These are phyloP conservation scores for Aspergillus bridgeri DNA, from an alignment of 495 filamentous ascomycete species.

Conservation along the genomic window DNA sequence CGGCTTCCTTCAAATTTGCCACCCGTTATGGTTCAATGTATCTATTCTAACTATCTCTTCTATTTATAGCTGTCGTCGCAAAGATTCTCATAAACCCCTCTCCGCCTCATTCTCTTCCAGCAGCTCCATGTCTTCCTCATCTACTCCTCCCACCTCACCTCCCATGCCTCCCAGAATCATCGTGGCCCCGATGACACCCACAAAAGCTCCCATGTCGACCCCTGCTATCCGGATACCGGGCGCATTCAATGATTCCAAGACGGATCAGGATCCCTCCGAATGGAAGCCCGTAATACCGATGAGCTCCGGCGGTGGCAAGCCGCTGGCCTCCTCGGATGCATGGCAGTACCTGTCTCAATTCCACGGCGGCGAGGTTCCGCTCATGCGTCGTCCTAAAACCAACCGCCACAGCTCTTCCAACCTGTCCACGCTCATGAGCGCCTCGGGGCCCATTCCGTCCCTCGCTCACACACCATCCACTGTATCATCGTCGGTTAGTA, in stretches of 20 bases:
- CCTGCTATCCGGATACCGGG: constrained; percentile 41
- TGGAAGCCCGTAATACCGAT: constrained; percentile 53
- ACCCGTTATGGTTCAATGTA: constrained; percentile 1
- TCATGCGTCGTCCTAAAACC: constrained; percentile 26
- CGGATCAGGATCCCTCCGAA: constrained; percentile 56
- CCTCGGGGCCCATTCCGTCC: constrained; percentile 25
- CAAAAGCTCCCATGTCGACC: constrained; percentile 26
- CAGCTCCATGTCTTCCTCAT: constrained; percentile 24
- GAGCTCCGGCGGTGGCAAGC: constrained; percentile 14
- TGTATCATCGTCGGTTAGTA: constrained; percentile 41
- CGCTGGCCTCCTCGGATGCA: constrained; percentile 43
- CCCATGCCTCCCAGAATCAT: constrained; percentile 41
- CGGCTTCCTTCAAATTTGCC: not conserved
- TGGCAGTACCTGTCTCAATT: constrained; percentile 51
- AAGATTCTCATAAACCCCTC: constrained; percentile 49
- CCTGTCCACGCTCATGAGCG: constrained; percentile 33
- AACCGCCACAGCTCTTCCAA: constrained; percentile 32
- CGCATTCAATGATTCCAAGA: constrained; percentile 35
- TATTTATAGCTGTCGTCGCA: constrained; percentile 47
- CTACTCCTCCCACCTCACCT: constrained; percentile 31
- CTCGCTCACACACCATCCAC: constrained; percentile 45
- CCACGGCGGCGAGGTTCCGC: constrained; percentile 28
- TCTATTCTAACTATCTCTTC: constrained; percentile 11
- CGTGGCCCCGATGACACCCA: constrained; percentile 43
- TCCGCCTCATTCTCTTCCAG: constrained; percentile 38